phyloP scores from a whole-genome alignment of 2,329 filamentous ascomycete genomes.

The Gyromitra esculenta region DNA sequence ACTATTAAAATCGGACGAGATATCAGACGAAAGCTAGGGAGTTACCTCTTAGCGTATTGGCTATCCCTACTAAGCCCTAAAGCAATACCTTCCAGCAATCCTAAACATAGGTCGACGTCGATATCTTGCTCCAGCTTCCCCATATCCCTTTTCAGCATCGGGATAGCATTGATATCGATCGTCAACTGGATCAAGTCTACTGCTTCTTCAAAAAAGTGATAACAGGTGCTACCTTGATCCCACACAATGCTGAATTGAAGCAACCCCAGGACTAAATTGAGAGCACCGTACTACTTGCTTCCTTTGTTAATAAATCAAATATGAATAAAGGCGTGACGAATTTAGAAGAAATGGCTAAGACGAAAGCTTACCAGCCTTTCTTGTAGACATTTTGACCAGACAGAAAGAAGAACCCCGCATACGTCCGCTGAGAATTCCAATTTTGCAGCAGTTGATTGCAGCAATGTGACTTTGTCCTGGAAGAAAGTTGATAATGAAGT shows the following conservation, averaged over 20 bases:
- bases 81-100: conserved; percentile 72
- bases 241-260: conserved; percentile 53
- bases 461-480: conserved; percentile 71
- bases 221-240: conserved; percentile 51
- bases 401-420: conserved; percentile 69
- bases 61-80: conserved; percentile 66
- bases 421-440: conserved; percentile 71
- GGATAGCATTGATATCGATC: conserved; percentile 66
- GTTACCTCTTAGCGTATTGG: conserved; percentile 57
- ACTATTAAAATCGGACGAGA: conserved; percentile 59
- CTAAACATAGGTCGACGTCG: conserved; percentile 71
- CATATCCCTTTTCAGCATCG: conserved; percentile 62
- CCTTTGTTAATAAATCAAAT: conserved; percentile 26
- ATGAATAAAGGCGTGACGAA: background rate
- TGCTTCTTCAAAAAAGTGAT: conserved; percentile 52
- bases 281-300: conserved; percentile 41
- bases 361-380: conserved; percentile 65
- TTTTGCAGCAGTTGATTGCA: conserved; percentile 64
- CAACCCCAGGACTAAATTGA: conserved; percentile 49
- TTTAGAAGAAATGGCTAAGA: conserved; percentile 3
- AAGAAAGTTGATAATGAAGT: conserved; percentile 74
- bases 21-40: conserved; percentile 55
- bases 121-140: conserved; percentile 67
- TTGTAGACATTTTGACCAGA: conserved; percentile 75
- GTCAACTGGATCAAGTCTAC: conserved; percentile 47